Evolutionary conservation across 139 green algal species (phyloP).

Genomic region (Volvox africanus): DNA sequence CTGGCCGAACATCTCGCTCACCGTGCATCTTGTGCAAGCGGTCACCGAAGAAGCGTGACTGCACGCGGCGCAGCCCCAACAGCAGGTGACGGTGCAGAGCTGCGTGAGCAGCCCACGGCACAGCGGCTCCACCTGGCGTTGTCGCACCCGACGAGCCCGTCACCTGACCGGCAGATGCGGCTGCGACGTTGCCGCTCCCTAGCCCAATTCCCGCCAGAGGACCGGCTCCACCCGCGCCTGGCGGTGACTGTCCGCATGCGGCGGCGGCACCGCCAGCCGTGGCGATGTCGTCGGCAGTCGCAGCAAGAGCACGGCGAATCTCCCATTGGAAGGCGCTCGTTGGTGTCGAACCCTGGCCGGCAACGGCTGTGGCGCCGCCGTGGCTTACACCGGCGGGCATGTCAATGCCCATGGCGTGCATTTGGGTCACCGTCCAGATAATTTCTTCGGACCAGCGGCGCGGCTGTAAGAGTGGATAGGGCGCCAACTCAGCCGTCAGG

Average conservation of each 20-base stretch:
- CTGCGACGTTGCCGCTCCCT: background rate
- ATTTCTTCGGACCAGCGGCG: constrained; percentile 46
- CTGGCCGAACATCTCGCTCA: background rate
- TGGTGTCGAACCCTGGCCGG: background rate
- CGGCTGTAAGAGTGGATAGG: constrained; percentile 41
- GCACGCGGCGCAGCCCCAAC: constrained; percentile 38
- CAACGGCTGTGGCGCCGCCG: background rate
- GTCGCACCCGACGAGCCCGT: background rate
- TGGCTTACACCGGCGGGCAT: background rate
- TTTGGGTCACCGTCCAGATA: constrained; percentile 32
- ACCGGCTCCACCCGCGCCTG: background rate
- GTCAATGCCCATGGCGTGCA: constrained; percentile 46
- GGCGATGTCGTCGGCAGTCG: constrained; percentile 33
- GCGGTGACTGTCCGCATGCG: constrained; percentile 26
- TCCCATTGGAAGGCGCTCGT: constrained; percentile 39
- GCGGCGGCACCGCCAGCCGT: constrained; percentile 4
- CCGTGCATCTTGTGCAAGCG: constrained; percentile 36
- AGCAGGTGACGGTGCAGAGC: constrained; percentile 46
- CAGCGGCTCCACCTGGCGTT: background rate
- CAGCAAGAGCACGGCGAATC: constrained; percentile 29
- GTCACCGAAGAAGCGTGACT: constrained; percentile 39
- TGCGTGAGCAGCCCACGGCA: constrained; percentile 38
- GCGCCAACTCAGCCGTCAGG: constrained; percentile 41
- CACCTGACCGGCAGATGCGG: background rate
- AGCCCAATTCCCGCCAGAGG: background rate